Evolutionary conservation across 495 filamentous ascomycete species (phyloP), one percentile per base, ranked within the genome.

Genomic region (Hypoxylon trugodes): DNA sequence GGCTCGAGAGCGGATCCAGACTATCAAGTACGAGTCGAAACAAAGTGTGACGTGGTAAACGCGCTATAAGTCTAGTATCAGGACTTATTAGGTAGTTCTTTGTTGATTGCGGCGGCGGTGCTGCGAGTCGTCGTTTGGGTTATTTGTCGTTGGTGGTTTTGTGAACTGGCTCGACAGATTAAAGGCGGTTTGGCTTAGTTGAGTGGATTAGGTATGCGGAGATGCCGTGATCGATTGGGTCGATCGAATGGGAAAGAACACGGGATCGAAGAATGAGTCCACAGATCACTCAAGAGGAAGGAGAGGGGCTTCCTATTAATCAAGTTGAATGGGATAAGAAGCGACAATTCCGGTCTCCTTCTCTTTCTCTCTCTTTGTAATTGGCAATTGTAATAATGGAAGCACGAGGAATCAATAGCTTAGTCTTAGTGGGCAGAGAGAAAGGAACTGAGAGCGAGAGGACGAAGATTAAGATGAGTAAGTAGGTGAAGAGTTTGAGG

Each of bases 11-110:
- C 67, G 64, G 66, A 63, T 62, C 64, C 60, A 58, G 64, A 41
- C 38, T 49, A 61, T 57, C 58, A 55, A 50, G 53, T 51, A 57
- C 38, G 41, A 66, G 57, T 61, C 57, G 42, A 48, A 38, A 13
- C 59, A 55, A n/a, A 46, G 66, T 70, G 70, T 72, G 75, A 77
- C 78, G 75, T 74, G 63, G 63, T 78, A 73, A 77, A 73, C 72
- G 73, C 69, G 73, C 54, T 33, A 71, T 76, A 77, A 79, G 68
- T 76, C 68, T 76, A 72, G 71, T 73, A 68, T 72, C 59, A 54
- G 66, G 66, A 69, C 59, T 69, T 71, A 25, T 18, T 46, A 25
- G 59, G 54, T 69, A 55, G 54, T 59, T 42, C 18, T 25, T 47
- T 33, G 62, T 35, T 53, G 65, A 55, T 61, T 61, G 18, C 50